Base-by-base conservation (phyloP, 2,329 filamentous ascomycete genomes). In the Mollisiaceae sp. region DNA sequence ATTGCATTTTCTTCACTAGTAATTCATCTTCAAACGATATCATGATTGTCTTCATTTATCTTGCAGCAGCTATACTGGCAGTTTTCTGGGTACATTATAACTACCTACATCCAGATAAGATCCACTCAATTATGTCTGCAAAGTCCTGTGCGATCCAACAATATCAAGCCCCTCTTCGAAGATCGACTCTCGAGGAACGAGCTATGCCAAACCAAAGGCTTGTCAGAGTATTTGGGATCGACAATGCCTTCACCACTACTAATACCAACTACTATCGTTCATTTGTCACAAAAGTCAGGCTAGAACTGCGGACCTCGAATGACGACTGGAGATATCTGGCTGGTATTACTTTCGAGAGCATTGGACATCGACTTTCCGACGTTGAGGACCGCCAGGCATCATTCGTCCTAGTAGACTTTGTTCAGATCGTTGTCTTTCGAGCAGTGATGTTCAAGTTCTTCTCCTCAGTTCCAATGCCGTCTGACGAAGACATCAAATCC, bases 181-280 rank as follows among this genome's bases (percentile, higher is more conserved):
- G 8, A 14, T 67, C 65, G 2, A 60, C 45, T 36, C 56, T 69
- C 3, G 14, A 36, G 12, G 27, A 45, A 20, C 57, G 65, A 63
- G 68, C 68, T 6, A 22, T 15, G 11, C 59, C 62, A 24, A 71
- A 71, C 39, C 8, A 52, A 45, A 47, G 67, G 20, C 63, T 70
- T 8, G 52, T 63, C 1, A 36, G 6, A 2, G 61, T 55, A 3
- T 71, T 71, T 32, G 62, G 65, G 1, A 70, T 71, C 14, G 45
- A 66, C 1, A 70, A 71, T 45, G 62, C 68, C 1, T 70, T 71
- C 24, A 71, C 68, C 1, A 70, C 70, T 5, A 56, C 39, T 2
- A 36, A 67, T 38, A 11, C 18, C 4, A 12, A 3, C 1, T 60
- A 59, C 14, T 54, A 68, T 52, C 15, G n/a, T 4, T 8, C 14